phyloP scores from a whole-genome alignment of 2,329 filamentous ascomycete species.

The Cladosporium sp. region DNA sequence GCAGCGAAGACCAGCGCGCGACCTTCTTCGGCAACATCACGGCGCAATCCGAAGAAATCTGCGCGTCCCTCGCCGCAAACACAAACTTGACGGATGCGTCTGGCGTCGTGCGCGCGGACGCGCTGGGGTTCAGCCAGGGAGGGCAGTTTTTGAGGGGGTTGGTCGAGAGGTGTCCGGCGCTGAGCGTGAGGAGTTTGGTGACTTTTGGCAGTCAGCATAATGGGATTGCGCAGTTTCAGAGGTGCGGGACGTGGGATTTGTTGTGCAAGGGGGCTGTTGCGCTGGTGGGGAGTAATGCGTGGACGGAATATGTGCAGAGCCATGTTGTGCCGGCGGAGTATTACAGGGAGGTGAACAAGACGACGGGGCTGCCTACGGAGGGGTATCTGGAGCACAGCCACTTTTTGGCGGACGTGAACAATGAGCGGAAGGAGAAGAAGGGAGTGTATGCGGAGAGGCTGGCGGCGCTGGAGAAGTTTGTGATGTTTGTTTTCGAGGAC shows the following conservation, averaged over 20 bases:
- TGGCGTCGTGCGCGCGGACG: constrained; percentile 62
- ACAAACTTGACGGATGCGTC: constrained; percentile 69
- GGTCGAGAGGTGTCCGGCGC: constrained; percentile 86
- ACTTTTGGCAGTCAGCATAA: constrained; percentile 93
- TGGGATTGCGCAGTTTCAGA: constrained; percentile 81
- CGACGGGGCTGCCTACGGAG: constrained; percentile 57
- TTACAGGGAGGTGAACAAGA: constrained; percentile 69
- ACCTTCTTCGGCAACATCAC: constrained; percentile 92
- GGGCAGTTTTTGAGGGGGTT: constrained; percentile 94
- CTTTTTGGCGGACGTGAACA: constrained; percentile 95
- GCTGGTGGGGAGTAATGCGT: constrained; percentile 77
- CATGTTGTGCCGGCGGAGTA: constrained; percentile 92
- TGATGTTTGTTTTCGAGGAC: constrained; percentile 86
- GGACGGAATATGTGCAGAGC: constrained; percentile 74
- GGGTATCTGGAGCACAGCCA: constrained; percentile 79
- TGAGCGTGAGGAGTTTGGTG: constrained; percentile 74
- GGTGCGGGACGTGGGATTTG: constrained; percentile 72
- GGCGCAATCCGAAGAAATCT: constrained; percentile 73
- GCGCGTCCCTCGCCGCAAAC: constrained; percentile 72
- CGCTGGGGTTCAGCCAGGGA: constrained; percentile 91
- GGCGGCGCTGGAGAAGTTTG: constrained; percentile 70
- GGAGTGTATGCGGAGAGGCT: constrained; percentile 71
- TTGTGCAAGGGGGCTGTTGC: constrained; percentile 79
- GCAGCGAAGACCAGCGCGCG: constrained; percentile 71
- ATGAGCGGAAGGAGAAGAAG: constrained; percentile 75